Conservation (phyloP, 2,329 filamentous ascomycete genomes). For the Thelonectria olida region DNA sequence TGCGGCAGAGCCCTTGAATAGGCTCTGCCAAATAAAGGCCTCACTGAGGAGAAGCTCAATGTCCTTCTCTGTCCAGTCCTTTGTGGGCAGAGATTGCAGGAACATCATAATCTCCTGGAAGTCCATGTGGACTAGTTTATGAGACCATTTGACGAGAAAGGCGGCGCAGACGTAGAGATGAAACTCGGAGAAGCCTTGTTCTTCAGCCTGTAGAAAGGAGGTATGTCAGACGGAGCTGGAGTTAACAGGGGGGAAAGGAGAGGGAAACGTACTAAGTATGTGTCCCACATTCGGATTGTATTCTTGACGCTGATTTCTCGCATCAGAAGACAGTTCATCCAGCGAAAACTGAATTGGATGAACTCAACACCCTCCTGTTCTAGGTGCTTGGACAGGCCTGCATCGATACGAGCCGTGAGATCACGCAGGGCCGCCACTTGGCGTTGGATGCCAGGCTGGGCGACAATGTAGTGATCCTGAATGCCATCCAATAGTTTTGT, state of each 20-base stretch:
- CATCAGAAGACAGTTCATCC: constrained; percentile 99
- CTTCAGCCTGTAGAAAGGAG: constrained; percentile 77
- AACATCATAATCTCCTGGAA: constrained; percentile 99
- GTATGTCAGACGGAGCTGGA: constrained; percentile 2
- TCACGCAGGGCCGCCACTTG: constrained; percentile 91
- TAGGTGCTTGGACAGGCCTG: constrained; percentile 83
- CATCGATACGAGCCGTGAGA: constrained; percentile 89
- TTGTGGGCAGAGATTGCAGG: constrained; percentile 90
- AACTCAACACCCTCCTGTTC: constrained; percentile 95
- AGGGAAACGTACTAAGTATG: constrained; percentile 80
- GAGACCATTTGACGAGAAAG: constrained; percentile 98
- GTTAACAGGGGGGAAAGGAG: not conserved
- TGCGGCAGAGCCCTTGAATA: constrained; percentile 93
- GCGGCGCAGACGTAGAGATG: constrained; percentile 98
- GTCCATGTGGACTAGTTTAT: constrained; percentile 95
- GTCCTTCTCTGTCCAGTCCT: constrained; percentile 96
- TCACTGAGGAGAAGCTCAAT: constrained; percentile 95
- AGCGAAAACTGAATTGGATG: constrained; percentile 98
- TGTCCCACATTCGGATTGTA: constrained; percentile 99
- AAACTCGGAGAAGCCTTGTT: constrained; percentile 97
- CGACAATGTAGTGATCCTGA: constrained; percentile 98
- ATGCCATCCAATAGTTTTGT: constrained; percentile 98
- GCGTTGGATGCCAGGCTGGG: constrained; percentile 94
- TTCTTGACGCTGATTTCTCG: constrained; percentile 96
- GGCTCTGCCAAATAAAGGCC: constrained; percentile 97